Conservation (phyloP, 192 early-diverging fungal species). For the Podochytrium sp. region DNA sequence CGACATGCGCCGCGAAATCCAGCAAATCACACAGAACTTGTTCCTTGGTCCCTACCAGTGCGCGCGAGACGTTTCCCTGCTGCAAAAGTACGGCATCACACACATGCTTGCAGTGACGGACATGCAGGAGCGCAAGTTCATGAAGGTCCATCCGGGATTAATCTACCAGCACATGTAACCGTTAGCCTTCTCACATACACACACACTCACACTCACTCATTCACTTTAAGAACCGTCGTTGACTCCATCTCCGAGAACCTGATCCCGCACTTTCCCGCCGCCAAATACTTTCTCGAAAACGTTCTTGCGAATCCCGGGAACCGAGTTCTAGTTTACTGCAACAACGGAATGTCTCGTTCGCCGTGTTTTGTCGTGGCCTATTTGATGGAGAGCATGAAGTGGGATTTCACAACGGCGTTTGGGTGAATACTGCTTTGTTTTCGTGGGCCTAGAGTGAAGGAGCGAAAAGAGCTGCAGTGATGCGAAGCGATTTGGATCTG, state of each 20-base stretch:
- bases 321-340: constrained; percentile 55
- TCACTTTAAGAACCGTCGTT: too few species aligned
- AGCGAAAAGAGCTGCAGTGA: too few species aligned
- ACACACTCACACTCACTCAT: too few species aligned
- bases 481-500: too few species aligned
- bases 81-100: constrained; percentile 65
- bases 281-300: constrained; percentile 59
- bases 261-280: constrained; percentile 75
- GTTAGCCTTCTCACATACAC: too few species aligned
- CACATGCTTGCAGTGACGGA: constrained; percentile 85
- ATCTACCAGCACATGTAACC: constrained; percentile 70
- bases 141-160: constrained; percentile 61
- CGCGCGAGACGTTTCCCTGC: constrained; percentile 61
- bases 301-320: constrained; percentile 36
- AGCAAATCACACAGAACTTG: constrained; percentile 73
- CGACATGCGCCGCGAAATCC: constrained; percentile 82
- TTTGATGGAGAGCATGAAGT: constrained; percentile 75
- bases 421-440: too few species aligned
- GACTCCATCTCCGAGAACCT: constrained; percentile 82
- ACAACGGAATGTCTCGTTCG: constrained; percentile 78
- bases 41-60: constrained; percentile 80
- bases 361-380: constrained; percentile 90
- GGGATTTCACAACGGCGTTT: constrained; percentile 73
- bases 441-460: too few species aligned
- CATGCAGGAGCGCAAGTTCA: constrained; percentile 63